Conservation (phyloP, 495 filamentous ascomycete species). For the Penicillium alfredii region DNA sequence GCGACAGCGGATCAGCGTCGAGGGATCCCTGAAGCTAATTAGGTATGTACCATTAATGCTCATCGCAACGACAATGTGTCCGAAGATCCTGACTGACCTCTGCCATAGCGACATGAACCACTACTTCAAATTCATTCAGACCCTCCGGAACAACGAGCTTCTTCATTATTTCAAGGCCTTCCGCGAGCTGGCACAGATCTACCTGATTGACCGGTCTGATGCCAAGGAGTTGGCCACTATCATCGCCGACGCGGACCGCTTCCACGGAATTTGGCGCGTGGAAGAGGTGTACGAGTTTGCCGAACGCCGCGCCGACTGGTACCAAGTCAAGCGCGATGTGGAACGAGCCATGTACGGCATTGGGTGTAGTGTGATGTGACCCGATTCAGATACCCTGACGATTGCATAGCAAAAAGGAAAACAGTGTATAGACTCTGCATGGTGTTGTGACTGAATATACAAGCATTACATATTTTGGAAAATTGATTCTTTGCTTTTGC, state of each 20-base stretch:
- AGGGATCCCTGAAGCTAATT: constrained; percentile 88
- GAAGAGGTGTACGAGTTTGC: constrained; percentile 99
- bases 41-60: no score
- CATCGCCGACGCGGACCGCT: constrained; percentile 87
- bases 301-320: constrained; percentile 92
- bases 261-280: constrained; percentile 83
- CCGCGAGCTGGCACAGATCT: constrained; percentile 90
- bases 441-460: no score
- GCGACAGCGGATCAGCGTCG: constrained; percentile 83
- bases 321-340: constrained; percentile 73
- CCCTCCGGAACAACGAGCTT: constrained; percentile 74
- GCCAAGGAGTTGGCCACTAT: constrained; percentile 93
- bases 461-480: no score
- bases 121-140: constrained; percentile 78
- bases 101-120: constrained; percentile 82
- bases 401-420: constrained; percentile 25
- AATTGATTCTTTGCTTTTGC: no score
- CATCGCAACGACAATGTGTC: no score
- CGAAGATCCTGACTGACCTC: no score
- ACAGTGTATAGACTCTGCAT: no score
- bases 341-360: constrained; percentile 98
- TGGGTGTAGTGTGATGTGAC: constrained; percentile 80
- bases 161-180: constrained; percentile 87
- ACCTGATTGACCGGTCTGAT: constrained; percentile 78
- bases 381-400: constrained; percentile 21